Conservation (phyloP, 768 basidiomycete species). For the Candolleomyces efflorescens region DNA sequence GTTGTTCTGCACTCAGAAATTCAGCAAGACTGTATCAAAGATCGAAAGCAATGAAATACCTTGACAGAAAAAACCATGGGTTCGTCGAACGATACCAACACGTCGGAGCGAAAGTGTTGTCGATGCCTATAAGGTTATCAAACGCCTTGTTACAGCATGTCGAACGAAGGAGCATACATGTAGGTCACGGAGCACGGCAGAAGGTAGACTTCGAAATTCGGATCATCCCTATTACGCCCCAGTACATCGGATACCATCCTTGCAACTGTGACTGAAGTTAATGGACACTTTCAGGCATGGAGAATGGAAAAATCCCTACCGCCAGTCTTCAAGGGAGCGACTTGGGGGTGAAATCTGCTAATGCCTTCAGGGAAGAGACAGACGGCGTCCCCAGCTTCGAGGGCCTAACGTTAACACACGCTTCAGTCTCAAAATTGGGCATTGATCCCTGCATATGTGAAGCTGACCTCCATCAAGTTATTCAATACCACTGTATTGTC, state of each 20-base stretch:
- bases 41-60: slow-evolving; percentile 26
- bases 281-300: neutral
- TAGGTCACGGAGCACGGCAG: slow-evolving; percentile 81
- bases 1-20: slow-evolving; percentile 42
- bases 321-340: slow-evolving; percentile 85
- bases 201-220: slow-evolving; percentile 68
- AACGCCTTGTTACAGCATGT: slow-evolving; percentile 5
- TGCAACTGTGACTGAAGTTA: slow-evolving; percentile 48
- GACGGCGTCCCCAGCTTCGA: slow-evolving; percentile 73
- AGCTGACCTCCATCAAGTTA: slow-evolving; percentile 58
- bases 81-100: slow-evolving; percentile 76
- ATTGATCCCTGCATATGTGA: neutral
- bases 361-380: slow-evolving; percentile 86
- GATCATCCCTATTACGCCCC: slow-evolving; percentile 60
- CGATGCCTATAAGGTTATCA: slow-evolving; percentile 51
- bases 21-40: neutral
- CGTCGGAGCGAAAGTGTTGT: slow-evolving; percentile 85
- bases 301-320: slow-evolving; percentile 36
- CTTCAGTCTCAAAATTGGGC: slow-evolving; percentile 6
- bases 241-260: slow-evolving; percentile 78
- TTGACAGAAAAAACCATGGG: slow-evolving; percentile 64
- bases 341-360: slow-evolving; percentile 82
- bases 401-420: slow-evolving; percentile 55
- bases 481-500: slow-evolving; percentile 73
- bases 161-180: slow-evolving; percentile 40